Conservation (phyloP, 805 yeast genomes). For the Sugiyamaella mastotermitis region DNA sequence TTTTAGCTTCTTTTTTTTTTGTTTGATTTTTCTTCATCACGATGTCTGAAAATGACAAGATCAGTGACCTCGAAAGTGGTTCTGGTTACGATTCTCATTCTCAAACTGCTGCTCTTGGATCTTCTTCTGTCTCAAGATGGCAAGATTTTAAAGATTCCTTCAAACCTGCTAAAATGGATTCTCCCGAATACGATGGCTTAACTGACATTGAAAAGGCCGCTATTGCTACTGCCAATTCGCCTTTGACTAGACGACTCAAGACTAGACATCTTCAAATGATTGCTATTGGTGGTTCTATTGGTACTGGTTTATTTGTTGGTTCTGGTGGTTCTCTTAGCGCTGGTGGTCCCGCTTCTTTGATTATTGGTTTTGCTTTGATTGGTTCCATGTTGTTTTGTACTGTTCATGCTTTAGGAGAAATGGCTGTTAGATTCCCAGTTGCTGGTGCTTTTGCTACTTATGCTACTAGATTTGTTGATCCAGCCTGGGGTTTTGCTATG, state of each 20-base stretch:
- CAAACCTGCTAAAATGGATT: constrained; percentile 36
- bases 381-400: constrained; percentile 62
- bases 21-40: not conserved
- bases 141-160: constrained; percentile 38
- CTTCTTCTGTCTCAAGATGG: constrained; percentile 12
- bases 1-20: not conserved
- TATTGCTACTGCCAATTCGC: constrained; percentile 38
- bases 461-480: constrained; percentile 58
- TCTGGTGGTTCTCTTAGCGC: constrained; percentile 50
- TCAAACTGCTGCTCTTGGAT: not conserved
- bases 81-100: not conserved
- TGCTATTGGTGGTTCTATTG: constrained; percentile 69
- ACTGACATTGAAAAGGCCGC: constrained; percentile 40
- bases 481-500: constrained; percentile 64
- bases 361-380: constrained; percentile 53
- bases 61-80: not conserved
- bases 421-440: constrained; percentile 61
- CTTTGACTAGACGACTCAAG: constrained; percentile 41
- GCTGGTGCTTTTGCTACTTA: constrained; percentile 58
- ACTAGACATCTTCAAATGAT: constrained; percentile 66
- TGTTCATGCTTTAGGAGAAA: constrained; percentile 61
- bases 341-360: constrained; percentile 55
- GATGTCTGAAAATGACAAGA: not conserved
- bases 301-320: constrained; percentile 72
- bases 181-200: constrained; percentile 31